Percentiles rank a stretch among this genome's conserved stretches.
These are phyloP conservation scores for Hordeum marinum DNA, from an alignment of 176 grass and related monocot species.

Conservation along the genomic window DNA sequence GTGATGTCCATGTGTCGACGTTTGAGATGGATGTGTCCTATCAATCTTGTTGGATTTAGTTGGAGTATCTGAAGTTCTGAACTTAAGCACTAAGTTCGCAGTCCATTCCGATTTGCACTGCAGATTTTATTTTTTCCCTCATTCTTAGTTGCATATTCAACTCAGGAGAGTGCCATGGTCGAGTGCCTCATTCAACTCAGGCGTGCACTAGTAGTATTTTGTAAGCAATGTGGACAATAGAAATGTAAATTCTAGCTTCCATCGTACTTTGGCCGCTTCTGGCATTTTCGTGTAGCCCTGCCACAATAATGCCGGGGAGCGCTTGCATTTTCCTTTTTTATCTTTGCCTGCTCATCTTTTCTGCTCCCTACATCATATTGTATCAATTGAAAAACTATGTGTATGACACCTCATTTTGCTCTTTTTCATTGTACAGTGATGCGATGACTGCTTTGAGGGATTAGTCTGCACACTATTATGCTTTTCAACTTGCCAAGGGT, in stretches of 20 bases:
- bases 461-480: constrained; percentile 27
- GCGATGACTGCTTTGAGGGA: constrained; percentile 15
- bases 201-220: neutral
- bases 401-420: neutral
- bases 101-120: neutral
- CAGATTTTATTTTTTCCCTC: neutral
- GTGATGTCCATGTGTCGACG: neutral
- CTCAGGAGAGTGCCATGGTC: neutral
- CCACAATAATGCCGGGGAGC: neutral
- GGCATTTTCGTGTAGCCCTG: neutral
- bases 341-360: neutral
- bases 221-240: neutral
- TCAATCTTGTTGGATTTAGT: neutral
- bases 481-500: constrained; percentile 9
- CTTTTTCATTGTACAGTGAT: constrained; percentile 18
- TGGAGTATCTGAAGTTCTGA: neutral
- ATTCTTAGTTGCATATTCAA: neutral
- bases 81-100: neutral
- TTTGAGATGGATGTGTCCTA: neutral
- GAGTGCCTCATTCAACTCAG: neutral
- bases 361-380: neutral
- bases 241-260: neutral
- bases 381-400: neutral
- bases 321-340: neutral
- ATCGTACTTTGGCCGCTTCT: neutral